Conservation (phyloP, 345 rosid genomes). For the Rhizophora mangle region DNA sequence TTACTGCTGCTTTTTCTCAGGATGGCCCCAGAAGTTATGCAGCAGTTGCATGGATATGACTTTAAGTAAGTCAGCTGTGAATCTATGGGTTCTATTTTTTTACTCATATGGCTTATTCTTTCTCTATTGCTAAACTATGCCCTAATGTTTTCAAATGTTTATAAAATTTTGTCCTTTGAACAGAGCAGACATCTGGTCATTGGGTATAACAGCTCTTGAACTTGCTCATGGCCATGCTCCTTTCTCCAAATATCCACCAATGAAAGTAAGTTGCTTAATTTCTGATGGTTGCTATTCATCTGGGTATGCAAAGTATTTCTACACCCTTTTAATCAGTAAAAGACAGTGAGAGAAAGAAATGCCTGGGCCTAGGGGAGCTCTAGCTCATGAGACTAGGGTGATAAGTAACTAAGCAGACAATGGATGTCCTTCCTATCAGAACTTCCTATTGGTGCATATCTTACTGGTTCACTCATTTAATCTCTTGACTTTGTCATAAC, state of each 20-base stretch:
- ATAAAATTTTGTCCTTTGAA: conserved; percentile 30
- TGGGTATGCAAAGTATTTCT: background rate
- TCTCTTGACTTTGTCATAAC: conserved; percentile 12
- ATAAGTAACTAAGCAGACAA: too few species aligned
- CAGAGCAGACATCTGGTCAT: conserved; percentile 99
- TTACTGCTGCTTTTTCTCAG: conserved; percentile 34
- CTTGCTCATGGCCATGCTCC: conserved; percentile 99
- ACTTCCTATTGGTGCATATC: conserved; percentile 12
- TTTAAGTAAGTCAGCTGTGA: conserved; percentile 68
- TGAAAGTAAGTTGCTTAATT: conserved; percentile 66
- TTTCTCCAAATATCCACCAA: conserved; percentile 96
- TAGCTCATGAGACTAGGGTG: background rate
- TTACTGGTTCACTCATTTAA: conserved; percentile 17
- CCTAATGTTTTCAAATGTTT: conserved; percentile 13
- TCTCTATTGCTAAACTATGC: background rate
- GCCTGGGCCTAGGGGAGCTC: too few species aligned
- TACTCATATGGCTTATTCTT: background rate
- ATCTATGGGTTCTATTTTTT: conserved; percentile 12
- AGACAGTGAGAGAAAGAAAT: background rate
- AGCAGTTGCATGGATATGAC: conserved; percentile 98
- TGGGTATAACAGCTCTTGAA: conserved; percentile 98
- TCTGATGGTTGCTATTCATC: conserved; percentile 6
- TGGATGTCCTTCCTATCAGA: conserved; percentile 10
- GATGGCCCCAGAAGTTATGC: conserved; percentile 99
- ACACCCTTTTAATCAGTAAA: background rate